phyloP scores from a whole-genome alignment of 2,329 filamentous ascomycete species.

The Ascosphaera aggregata region DNA sequence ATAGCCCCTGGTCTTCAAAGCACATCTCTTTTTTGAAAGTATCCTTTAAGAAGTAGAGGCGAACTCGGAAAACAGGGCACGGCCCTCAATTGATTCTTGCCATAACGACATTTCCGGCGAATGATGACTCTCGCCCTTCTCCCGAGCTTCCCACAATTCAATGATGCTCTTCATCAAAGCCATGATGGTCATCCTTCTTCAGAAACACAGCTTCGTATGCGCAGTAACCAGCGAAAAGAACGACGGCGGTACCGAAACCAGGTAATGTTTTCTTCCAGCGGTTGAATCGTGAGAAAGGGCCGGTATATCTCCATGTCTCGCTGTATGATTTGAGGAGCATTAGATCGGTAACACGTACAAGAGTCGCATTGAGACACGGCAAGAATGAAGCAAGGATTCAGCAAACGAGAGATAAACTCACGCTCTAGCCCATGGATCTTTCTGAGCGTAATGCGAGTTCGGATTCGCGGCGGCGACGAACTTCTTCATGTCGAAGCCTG shows the following conservation, averaged over 20 bases:
- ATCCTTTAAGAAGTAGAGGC: too few relatives aligned
- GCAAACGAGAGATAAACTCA: slow-evolving; percentile 21
- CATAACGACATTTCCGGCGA: too few relatives aligned
- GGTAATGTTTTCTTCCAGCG: slow-evolving; percentile 73
- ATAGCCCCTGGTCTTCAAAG: too few relatives aligned
- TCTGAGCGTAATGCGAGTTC: slow-evolving; percentile 24
- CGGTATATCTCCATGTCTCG: slow-evolving; percentile 86
- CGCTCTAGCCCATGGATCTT: slow-evolving; percentile 40
- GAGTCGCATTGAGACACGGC: slow-evolving; percentile 1
- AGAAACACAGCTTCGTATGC: slow-evolving; percentile 75
- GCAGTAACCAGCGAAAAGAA: slow-evolving; percentile 78
- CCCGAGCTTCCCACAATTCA: slow-evolving; percentile 13
- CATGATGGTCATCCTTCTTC: slow-evolving; percentile 42
- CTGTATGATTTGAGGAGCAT: slow-evolving; percentile 25
- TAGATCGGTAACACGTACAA: slow-evolving; percentile 6
- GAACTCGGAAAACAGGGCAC: too few relatives aligned
- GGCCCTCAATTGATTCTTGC: too few relatives aligned
- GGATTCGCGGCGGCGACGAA: slow-evolving; percentile 47
- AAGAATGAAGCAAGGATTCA: slow-evolving; percentile 1
- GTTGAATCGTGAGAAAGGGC: slow-evolving; percentile 69
- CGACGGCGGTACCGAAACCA: slow-evolving; percentile 75
- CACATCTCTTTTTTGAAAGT: too few relatives aligned
- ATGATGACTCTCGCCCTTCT: background rate
- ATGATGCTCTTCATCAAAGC: slow-evolving; percentile 33
- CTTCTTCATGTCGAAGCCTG: slow-evolving; percentile 74